Percentiles rank a stretch among this genome's conserved stretches.
These are phyloP conservation scores for Noccaea caerulescens DNA, from an alignment of 345 rosid species.

Conservation along the genomic window DNA sequence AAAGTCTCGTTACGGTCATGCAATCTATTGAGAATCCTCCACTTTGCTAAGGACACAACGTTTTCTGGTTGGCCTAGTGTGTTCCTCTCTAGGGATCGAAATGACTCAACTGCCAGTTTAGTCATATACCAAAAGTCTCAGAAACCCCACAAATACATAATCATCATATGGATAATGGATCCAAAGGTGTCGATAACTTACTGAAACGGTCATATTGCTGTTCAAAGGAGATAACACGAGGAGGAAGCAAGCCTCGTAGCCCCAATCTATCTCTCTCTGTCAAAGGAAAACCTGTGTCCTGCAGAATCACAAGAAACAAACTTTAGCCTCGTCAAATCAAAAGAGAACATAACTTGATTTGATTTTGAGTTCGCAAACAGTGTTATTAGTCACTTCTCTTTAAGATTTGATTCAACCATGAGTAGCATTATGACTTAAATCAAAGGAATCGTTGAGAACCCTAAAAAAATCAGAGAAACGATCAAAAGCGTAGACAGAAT, in stretches of 20 bases:
- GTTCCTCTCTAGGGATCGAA: slow-evolving; percentile 83
- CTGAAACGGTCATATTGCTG: slow-evolving; percentile 95
- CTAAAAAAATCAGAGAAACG: not conserved
- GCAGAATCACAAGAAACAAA: slow-evolving; percentile 28
- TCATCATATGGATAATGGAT: not conserved
- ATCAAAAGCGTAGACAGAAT: not conserved
- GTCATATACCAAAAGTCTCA: slow-evolving; percentile 32
- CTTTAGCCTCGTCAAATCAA: not conserved
- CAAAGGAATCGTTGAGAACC: slow-evolving; percentile 23
- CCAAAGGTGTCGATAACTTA: slow-evolving; percentile 46
- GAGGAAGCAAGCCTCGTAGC: slow-evolving; percentile 94
- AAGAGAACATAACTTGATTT: not conserved
- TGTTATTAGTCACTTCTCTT: not conserved
- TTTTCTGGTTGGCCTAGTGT: slow-evolving; percentile 65
- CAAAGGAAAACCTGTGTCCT: slow-evolving; percentile 96
- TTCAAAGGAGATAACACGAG: slow-evolving; percentile 88
- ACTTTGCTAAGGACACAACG: slow-evolving; percentile 79
- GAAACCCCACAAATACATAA: slow-evolving; percentile 4
- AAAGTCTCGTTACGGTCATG: slow-evolving; percentile 98
- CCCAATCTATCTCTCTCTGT: slow-evolving; percentile 97
- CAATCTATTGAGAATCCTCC: slow-evolving; percentile 96
- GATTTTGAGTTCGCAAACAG: not conserved
- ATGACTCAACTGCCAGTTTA: slow-evolving; percentile 75
- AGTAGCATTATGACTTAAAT: slow-evolving; percentile 14
- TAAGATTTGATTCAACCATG: not conserved